A percentile compares a stretch with the other conserved stretches of the same genome.
Evolutionary conservation across 257 asterid genomes (phyloP).

Genomic region (Capsicum chinense): DNA sequence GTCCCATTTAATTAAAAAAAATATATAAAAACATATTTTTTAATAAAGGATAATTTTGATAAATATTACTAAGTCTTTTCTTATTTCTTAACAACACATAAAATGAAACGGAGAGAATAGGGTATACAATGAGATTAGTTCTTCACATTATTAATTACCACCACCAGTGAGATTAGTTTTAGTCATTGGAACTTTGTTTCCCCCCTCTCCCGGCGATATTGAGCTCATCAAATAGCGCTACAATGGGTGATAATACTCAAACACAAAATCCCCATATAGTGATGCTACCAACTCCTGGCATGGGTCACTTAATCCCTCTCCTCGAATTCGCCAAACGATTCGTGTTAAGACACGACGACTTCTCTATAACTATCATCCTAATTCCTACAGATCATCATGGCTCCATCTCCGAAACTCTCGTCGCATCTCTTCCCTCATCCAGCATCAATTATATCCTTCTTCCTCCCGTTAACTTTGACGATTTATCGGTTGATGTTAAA

Average conservation of each 20-base stretch:
- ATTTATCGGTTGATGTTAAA: conserved; percentile 44
- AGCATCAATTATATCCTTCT: conserved; percentile 46
- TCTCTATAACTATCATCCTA: conserved; percentile 52
- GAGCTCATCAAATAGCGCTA: neutral
- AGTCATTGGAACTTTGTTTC: neutral
- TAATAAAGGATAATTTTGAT: no score
- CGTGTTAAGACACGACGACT: conserved; percentile 50
- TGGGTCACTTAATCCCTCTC: conserved; percentile 84
- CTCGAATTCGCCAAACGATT: conserved; percentile 61
- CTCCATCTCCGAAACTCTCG: conserved; percentile 51
- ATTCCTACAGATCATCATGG: conserved; percentile 49
- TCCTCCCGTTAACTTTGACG: conserved; percentile 55
- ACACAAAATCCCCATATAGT: conserved; percentile 52
- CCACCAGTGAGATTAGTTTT: no score
- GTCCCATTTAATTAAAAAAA: no score
- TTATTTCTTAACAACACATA: no score
- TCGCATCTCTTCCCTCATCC: conserved; percentile 50
- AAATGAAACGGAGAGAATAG: no score
- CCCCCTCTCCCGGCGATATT: no score
- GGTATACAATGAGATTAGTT: no score
- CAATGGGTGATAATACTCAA: neutral
- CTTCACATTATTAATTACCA: no score
- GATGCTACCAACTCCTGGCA: conserved; percentile 72
- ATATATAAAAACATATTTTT: no score
- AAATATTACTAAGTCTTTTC: no score